Evolutionary conservation across 768 basidiomycete genomes (phyloP).

Genomic region (Panellus pusillus): DNA sequence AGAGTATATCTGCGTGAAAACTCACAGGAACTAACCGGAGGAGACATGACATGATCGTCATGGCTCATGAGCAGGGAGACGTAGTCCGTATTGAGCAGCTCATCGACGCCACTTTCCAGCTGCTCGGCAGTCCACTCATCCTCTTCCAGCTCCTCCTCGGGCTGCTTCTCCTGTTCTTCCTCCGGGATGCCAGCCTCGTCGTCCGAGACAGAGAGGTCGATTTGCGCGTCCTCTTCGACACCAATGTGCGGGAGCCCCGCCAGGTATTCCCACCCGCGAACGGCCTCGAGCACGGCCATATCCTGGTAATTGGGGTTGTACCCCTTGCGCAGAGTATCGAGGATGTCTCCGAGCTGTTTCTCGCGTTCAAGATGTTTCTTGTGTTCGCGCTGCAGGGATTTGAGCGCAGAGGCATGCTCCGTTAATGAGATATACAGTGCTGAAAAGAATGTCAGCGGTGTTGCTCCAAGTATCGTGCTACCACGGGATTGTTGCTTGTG

Average conservation of each 20-base stretch:
- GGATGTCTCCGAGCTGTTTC: slow-evolving; percentile 76
- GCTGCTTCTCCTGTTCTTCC: slow-evolving; percentile 29
- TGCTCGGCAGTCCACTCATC: slow-evolving; percentile 60
- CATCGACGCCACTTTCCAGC: slow-evolving; percentile 57
- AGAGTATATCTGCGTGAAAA: slow-evolving; percentile 30
- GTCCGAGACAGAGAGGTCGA: slow-evolving; percentile 31
- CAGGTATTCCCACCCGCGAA: slow-evolving; percentile 87
- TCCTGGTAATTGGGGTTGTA: slow-evolving; percentile 99
- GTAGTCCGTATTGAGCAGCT: slow-evolving; percentile 64
- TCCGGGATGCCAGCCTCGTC: slow-evolving; percentile 32
- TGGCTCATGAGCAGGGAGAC: slow-evolving; percentile 75
- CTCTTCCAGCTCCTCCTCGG: slow-evolving; percentile 56
- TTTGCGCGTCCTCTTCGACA: slow-evolving; percentile 51
- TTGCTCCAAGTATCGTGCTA: background rate
- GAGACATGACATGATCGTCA: slow-evolving; percentile 62
- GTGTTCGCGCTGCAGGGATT: slow-evolving; percentile 72
- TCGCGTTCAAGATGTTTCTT: slow-evolving; percentile 74
- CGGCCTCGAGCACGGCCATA: slow-evolving; percentile 97
- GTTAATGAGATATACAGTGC: slow-evolving; percentile 79
- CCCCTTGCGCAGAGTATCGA: slow-evolving; percentile 73
- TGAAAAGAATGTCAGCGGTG: slow-evolving; percentile 31
- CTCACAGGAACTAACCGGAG: slow-evolving; percentile 55
- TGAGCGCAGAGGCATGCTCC: slow-evolving; percentile 72
- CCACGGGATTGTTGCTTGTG: slow-evolving; percentile 84
- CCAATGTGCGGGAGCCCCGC: slow-evolving; percentile 72